Evolutionary conservation across 2,329 filamentous ascomycete genomes (phyloP), one percentile per base, ranked within the genome.

Genomic region (Claviceps digitariae): DNA sequence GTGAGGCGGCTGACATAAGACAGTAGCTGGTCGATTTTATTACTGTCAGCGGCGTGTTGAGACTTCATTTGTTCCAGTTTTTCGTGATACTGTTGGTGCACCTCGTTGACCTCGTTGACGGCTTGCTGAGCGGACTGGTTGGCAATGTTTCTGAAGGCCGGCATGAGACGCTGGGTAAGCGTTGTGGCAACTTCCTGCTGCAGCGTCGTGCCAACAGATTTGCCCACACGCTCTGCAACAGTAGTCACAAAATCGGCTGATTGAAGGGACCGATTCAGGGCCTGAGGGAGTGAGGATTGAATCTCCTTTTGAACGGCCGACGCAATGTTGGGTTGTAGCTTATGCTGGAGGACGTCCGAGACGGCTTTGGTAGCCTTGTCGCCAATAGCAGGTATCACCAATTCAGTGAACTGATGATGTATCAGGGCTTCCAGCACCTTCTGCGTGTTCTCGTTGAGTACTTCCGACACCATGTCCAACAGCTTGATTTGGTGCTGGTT

Each of bases 381-480:
- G 43, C 82, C 78, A 54, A 97, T 73, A 34, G 83, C 75, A 12
- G 93, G 91, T 51, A 95, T 74, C 46, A 96, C 81, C 15, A 82
- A 77, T 53, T 82, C 77, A 56, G 87, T 79, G 58, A 95, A 87
- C 66, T 86, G 86, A 48, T 82, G 77, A 48, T 81, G 79, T 50
- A 95, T 83, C 59, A 95, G 87, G 56, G 82, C 83, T 56, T 82
- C 76, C 40, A 96, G 76, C 23, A 87, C 87, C 61, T 86, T 83
- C 67, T 83, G 76, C 21, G 79, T 82, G 63, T 82, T 83, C 56
- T 77, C 74, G 57, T 79, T 81, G 48, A 85, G 72, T 36, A 82
- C 78, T 36, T 77, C 71, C 4, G 78, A 80, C 40, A 82, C 77
- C 65, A 78, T 73, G 56, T 79, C 74, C 44, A 82, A 69, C 20